Evolutionary conservation across 1,284 basidiomycete species (phyloP).

Genomic region (Boletus semigastroideus): DNA sequence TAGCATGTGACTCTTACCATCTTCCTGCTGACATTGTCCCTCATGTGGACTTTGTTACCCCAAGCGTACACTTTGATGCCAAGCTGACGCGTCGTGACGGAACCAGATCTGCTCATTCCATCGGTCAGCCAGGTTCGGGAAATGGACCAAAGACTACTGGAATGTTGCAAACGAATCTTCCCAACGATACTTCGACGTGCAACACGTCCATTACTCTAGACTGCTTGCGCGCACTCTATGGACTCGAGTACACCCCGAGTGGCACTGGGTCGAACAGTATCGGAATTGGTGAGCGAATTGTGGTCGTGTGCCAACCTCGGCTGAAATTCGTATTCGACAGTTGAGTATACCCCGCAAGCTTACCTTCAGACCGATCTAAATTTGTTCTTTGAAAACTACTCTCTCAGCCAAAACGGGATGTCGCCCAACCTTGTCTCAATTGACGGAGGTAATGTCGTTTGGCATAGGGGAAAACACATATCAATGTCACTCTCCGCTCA

Average conservation of each 20-base stretch:
- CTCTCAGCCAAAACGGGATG: constrained; percentile 14
- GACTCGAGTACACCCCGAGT: constrained; percentile 1
- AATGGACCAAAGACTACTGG: constrained; percentile 36
- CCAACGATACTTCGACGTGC: constrained; percentile 29
- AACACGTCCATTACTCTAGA: constrained; percentile 43
- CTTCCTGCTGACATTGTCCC: constrained; percentile 25
- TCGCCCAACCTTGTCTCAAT: constrained; percentile 27
- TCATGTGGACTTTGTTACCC: constrained; percentile 33
- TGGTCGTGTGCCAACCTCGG: not conserved
- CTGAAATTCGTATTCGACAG: constrained; percentile 12
- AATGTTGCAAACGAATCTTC: constrained; percentile 21
- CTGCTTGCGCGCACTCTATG: constrained; percentile 48
- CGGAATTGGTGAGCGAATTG: constrained; percentile 42
- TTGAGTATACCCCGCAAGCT: constrained; percentile 31
- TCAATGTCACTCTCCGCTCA: constrained; percentile 18
- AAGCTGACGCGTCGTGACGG: constrained; percentile 30
- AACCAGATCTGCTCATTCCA: not conserved
- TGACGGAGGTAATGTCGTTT: constrained; percentile 24
- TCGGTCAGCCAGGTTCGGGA: constrained; percentile 34
- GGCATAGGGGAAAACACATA: not conserved
- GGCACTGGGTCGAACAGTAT: constrained; percentile 38
- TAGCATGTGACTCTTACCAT: constrained; percentile 31
- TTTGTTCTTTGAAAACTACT: constrained; percentile 41
- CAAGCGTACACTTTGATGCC: constrained; percentile 23
- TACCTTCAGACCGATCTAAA: constrained; percentile 46